Percentiles rank a stretch among this genome's conserved stretches.
Evolutionary conservation across 1,284 basidiomycete species (phyloP).

Genomic region (Austropuccinia psidii): DNA sequence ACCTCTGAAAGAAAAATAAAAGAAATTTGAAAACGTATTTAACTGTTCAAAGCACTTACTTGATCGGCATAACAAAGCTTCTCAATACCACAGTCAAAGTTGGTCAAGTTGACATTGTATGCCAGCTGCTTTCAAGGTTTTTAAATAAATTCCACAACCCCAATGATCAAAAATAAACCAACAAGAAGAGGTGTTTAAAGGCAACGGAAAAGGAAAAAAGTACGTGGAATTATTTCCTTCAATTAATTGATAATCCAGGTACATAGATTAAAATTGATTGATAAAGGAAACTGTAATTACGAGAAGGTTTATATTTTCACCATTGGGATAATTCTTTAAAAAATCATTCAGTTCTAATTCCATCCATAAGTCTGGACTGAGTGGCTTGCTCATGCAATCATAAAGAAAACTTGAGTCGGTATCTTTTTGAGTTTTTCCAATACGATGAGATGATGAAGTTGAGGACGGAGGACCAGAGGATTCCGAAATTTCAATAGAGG

Average conservation of each 20-base stretch:
- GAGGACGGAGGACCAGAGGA: no score
- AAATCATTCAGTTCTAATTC: slow-evolving; percentile 26
- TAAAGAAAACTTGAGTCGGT: slow-evolving; percentile 12
- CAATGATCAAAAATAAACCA: not conserved
- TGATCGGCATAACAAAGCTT: slow-evolving; percentile 31
- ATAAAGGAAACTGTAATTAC: not conserved
- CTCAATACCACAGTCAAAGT: slow-evolving; percentile 33
- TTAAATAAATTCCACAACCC: not conserved
- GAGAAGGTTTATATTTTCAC: slow-evolving; percentile 5
- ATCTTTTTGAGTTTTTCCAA: slow-evolving; percentile 13
- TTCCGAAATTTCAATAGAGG: no score
- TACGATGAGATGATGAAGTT: no score
- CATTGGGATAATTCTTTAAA: slow-evolving; percentile 16
- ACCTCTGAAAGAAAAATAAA: not conserved
- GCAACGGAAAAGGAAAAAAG: not conserved
- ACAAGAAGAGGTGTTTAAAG: not conserved
- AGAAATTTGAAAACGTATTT: no score
- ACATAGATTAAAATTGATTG: not conserved
- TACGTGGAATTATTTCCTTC: not conserved
- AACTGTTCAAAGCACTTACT: not conserved
- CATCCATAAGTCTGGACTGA: slow-evolving; percentile 28
- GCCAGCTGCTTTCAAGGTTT: slow-evolving; percentile 24
- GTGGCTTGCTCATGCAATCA: slow-evolving; percentile 21
- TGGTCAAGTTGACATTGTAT: slow-evolving; percentile 20
- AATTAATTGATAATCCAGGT: not conserved